Evolutionary conservation across 164 flowering plant species (phyloP), one percentile per base, ranked within the genome.

Genomic region (Tetracentron sinense): DNA sequence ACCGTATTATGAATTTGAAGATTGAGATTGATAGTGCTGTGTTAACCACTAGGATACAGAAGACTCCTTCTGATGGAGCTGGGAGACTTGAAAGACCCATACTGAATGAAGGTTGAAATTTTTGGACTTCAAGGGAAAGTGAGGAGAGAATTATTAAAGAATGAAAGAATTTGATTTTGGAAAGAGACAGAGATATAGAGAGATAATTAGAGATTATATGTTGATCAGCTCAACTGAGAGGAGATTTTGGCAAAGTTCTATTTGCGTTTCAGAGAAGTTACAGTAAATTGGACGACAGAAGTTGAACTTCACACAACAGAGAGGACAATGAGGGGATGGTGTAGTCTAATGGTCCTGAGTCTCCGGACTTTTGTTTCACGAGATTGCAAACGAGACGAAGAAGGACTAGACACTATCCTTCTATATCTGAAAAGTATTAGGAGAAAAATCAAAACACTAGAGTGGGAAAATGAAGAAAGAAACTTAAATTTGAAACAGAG

Each of bases 31-130:
- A 81, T 6, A 82, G 64, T 27, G 85, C 95, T 31, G 91, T 83
- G 79, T 84, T 83, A 11, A 85, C 83, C 22, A 88, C 61, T 25
- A 88, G 57, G 22, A 86, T 61, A 51, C 87, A 80, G 22, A 88
- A 79, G n/a, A 88, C 69, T 49, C 95, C 91, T 53, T 86, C 89
- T 0, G 89, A 78, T 42, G 89, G 87, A 23, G 85, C 66, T 50
- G 88, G 86, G 28, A 84, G 78, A 49, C 80, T 79, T 48, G 87
- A 82, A 6, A 88, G 79, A 44, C 91, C 95, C 95, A 88, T 88
- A 4, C 14, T 64, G 51, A 23, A 38, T 33, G n/a, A 38, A 27
- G 0, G 17, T 28, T 29, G 4, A 22, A 29, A 3, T 15, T 27
- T 27, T 12, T 0, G 31, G 17, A 52, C 11, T 16, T 20, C 7